Evolutionary conservation across 495 filamentous ascomycete species (phyloP).

Genomic region (Podospora conica): DNA sequence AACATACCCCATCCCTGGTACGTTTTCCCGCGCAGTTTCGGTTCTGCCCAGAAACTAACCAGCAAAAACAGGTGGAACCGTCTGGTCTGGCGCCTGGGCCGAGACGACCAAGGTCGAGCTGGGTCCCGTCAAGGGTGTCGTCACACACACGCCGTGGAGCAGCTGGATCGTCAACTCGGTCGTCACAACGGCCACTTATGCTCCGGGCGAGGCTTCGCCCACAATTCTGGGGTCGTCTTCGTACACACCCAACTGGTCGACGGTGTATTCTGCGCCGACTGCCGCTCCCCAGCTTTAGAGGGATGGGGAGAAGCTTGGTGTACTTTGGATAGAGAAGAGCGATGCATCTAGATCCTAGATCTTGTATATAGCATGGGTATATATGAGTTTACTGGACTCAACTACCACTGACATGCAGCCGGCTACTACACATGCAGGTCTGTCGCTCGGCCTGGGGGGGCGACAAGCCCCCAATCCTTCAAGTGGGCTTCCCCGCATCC

Average conservation of each 20-base stretch:
- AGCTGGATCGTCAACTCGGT: constrained; percentile 33
- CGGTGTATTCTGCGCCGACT: background rate
- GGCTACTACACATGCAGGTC: too few species aligned
- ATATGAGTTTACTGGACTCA: background rate
- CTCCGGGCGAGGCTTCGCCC: background rate
- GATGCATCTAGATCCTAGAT: background rate
- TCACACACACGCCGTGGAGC: constrained; percentile 24
- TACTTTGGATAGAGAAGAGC: background rate
- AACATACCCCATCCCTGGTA: constrained; percentile 24
- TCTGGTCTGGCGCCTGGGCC: constrained; percentile 32
- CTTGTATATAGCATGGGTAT: background rate
- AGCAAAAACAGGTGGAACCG: constrained; percentile 21
- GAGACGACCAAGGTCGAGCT: constrained; percentile 26
- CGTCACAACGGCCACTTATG: constrained; percentile 26
- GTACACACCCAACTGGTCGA: background rate
- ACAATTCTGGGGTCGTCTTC: background rate
- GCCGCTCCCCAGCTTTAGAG: background rate
- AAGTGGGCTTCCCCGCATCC: background rate
- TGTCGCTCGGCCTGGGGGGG: too few species aligned
- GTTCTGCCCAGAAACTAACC: background rate
- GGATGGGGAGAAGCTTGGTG: background rate
- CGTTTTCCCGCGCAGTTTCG: background rate
- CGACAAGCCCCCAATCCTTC: background rate
- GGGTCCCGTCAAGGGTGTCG: constrained; percentile 21
- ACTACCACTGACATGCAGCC: too few species aligned